Evolutionary conservation across 1,284 basidiomycete genomes (phyloP).

Genomic region (Farysia itapuensis): DNA sequence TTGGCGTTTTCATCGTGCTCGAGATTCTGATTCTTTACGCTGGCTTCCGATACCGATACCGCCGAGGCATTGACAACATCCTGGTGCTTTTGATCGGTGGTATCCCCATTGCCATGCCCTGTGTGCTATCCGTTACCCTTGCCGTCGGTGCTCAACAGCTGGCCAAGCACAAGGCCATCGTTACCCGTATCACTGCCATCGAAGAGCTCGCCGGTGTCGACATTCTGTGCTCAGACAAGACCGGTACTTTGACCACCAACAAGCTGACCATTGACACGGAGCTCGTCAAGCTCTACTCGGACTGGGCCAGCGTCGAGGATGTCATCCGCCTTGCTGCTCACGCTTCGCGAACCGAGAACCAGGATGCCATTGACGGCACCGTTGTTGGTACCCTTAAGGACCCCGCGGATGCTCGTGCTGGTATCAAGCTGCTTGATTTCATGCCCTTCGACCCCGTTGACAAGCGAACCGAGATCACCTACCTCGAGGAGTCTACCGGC

Average conservation of each 20-base stretch:
- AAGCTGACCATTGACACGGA: conserved; percentile 93
- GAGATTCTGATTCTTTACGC: conserved; percentile 97
- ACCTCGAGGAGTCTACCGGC: conserved; percentile 87
- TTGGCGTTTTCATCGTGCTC: conserved; percentile 90
- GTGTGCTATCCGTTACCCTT: conserved; percentile 94
- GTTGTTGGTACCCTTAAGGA: conserved; percentile 76
- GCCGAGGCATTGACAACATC: conserved; percentile 84
- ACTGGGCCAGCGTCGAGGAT: conserved; percentile 78
- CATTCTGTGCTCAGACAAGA: conserved; percentile 97
- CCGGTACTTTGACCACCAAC: conserved; percentile 92
- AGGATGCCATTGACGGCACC: conserved; percentile 91
- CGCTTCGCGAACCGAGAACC: conserved; percentile 96
- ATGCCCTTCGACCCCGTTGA: conserved; percentile 99
- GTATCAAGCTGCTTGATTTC: conserved; percentile 95
- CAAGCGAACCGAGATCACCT: conserved; percentile 98
- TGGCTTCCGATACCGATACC: conserved; percentile 66
- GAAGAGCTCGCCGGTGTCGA: conserved; percentile 90
- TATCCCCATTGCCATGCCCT: conserved; percentile 93
- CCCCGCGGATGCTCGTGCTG: conserved; percentile 74
- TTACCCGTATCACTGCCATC: conserved; percentile 92
- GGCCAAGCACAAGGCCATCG: conserved; percentile 91
- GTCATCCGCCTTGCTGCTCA: conserved; percentile 91
- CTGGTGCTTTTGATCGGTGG: conserved; percentile 98
- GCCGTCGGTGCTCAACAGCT: conserved; percentile 93
- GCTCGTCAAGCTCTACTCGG: conserved; percentile 87